A percentile compares a stretch with the other conserved stretches of the same genome.
Evolutionary conservation across 495 filamentous ascomycete species (phyloP).

Genomic region (Niebla homalea): DNA sequence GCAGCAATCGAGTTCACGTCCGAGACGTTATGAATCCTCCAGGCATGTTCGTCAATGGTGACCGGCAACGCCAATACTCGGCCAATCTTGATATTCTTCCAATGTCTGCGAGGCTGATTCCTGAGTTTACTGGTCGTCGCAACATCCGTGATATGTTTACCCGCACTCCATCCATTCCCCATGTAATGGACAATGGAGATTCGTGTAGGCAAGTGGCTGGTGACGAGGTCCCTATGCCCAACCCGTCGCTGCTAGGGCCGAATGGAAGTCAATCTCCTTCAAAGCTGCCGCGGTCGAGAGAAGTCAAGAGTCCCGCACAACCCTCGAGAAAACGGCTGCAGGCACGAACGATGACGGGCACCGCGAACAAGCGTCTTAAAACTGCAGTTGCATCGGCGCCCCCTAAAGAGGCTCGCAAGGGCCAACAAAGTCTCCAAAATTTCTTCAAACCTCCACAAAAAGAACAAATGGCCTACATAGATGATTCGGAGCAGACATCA

Average conservation of each 20-base stretch:
- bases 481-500: no score
- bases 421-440: conserved; percentile 65
- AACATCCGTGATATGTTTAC: conserved; percentile 90
- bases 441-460: conserved; percentile 60
- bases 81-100: conserved; percentile 47
- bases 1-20: conserved; percentile 40
- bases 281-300: background rate
- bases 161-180: conserved; percentile 33
- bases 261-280: no score
- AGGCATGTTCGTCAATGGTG: conserved; percentile 59
- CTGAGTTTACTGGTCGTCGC: conserved; percentile 72
- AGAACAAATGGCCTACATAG: background rate
- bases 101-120: conserved; percentile 68
- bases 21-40: conserved; percentile 69
- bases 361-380: conserved; percentile 34
- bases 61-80: conserved; percentile 52
- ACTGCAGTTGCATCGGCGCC: conserved; percentile 18
- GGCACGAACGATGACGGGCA: background rate
- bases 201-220: background rate
- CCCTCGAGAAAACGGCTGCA: background rate
- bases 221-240: background rate
- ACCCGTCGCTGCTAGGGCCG: no score
- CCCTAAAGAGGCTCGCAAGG: conserved; percentile 23
- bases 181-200: background rate
- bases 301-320: background rate